A percentile compares a stretch with the other conserved stretches of the same genome.
These are phyloP conservation scores for Trichoderma virens DNA, from an alignment of 495 filamentous ascomycete genomes.

Conservation along the genomic window DNA sequence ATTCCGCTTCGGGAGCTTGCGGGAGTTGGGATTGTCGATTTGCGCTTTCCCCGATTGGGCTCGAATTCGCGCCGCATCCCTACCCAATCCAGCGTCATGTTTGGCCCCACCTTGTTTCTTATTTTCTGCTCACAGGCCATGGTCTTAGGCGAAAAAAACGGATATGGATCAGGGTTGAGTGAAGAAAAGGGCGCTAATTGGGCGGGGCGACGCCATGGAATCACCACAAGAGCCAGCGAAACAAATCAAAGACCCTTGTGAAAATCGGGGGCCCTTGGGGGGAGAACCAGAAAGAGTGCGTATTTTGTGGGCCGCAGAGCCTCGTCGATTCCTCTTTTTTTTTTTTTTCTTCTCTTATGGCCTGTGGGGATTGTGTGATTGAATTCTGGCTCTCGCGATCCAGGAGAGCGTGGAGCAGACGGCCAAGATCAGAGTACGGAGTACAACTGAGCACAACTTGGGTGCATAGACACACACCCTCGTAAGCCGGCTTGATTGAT, in stretches of 20 bases:
- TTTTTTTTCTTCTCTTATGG: background rate
- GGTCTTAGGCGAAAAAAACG: too few relatives aligned
- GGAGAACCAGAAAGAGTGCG: background rate
- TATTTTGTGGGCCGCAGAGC: slow-evolving; percentile 6
- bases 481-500: background rate
- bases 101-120: background rate
- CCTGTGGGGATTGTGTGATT: background rate
- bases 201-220: background rate
- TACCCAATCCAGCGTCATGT: background rate
- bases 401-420: background rate
- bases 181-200: too few relatives aligned
- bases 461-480: background rate
- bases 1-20: too few relatives aligned
- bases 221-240: background rate
- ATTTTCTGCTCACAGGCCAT: too few relatives aligned
- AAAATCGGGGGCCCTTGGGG: background rate
- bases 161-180: too few relatives aligned
- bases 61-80: slow-evolving; percentile 4
- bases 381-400: background rate
- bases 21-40: background rate
- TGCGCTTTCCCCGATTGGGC: background rate
- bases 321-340: background rate
- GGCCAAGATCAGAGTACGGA: background rate
- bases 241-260: background rate
- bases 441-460: background rate